phyloP scores from a whole-genome alignment of 257 asterid species.

The Primulina eburnea region DNA sequence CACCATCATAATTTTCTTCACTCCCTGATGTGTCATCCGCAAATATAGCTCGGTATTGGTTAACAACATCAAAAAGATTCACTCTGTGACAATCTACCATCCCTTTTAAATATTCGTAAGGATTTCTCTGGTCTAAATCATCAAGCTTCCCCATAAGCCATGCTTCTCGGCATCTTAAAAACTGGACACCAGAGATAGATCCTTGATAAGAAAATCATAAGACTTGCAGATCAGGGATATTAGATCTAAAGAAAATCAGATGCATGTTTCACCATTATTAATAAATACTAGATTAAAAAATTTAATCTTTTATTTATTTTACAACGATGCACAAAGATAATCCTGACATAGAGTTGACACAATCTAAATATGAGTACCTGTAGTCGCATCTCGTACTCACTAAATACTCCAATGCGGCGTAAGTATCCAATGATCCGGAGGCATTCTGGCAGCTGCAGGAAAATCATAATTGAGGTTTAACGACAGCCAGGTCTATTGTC shows the following conservation, averaged over 20 bases:
- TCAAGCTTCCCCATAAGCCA: conserved; percentile 94
- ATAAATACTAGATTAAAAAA: no score
- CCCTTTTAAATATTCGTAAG: conserved; percentile 92
- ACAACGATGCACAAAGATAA: background rate
- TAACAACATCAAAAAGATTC: conserved; percentile 96
- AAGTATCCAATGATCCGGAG: conserved; percentile 93
- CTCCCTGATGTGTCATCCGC: conserved; percentile 91
- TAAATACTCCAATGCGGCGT: conserved; percentile 94
- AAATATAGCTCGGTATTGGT: conserved; percentile 95
- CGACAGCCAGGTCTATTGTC: conserved; percentile 9
- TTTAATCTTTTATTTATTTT: no score
- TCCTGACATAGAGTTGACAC: background rate
- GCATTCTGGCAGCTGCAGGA: conserved; percentile 88
- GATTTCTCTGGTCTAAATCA: conserved; percentile 92
- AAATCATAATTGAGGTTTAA: conserved; percentile 18
- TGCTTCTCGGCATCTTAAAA: conserved; percentile 93
- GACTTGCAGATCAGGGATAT: background rate
- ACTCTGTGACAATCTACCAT: conserved; percentile 84
- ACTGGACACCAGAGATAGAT: conserved; percentile 43
- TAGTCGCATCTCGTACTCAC: conserved; percentile 93
- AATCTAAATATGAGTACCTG: conserved; percentile 49
- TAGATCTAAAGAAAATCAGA: background rate
- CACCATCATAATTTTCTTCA: conserved; percentile 96
- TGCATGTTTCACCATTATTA: no score
- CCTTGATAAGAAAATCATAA: conserved; percentile 29